Evolutionary conservation across 2,329 filamentous ascomycete species (phyloP).

Genomic region (Zymoseptoria ardabiliae): DNA sequence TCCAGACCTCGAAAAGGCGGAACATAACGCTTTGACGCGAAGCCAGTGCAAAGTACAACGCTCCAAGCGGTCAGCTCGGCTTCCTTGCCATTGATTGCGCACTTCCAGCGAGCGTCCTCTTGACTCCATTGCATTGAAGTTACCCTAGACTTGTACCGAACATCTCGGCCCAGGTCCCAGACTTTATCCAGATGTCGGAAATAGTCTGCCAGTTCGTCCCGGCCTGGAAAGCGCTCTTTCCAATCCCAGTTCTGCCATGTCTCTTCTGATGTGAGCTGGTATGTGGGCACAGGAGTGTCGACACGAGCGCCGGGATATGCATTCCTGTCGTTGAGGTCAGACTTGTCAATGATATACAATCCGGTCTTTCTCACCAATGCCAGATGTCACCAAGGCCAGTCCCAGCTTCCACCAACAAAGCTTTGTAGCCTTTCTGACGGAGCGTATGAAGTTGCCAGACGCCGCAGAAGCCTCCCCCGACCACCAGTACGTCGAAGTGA

Average conservation of each 20-base stretch:
- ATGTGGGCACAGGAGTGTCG: slow-evolving; percentile 30
- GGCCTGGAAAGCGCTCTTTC: slow-evolving; percentile 9
- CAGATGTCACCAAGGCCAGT: slow-evolving; percentile 1
- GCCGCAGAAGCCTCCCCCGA: slow-evolving; percentile 5
- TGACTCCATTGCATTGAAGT: slow-evolving; percentile 46
- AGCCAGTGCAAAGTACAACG: slow-evolving; percentile 19
- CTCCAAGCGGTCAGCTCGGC: not conserved
- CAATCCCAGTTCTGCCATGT: slow-evolving; percentile 50
- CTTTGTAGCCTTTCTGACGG: slow-evolving; percentile 1
- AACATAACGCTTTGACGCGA: slow-evolving; percentile 31
- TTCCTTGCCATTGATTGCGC: not conserved
- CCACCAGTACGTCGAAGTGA: slow-evolving; percentile 4
- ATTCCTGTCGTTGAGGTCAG: not conserved
- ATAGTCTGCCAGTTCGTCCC: slow-evolving; percentile 42
- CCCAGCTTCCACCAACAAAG: slow-evolving; percentile 2
- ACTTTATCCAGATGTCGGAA: slow-evolving; percentile 54
- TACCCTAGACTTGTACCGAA: slow-evolving; percentile 49
- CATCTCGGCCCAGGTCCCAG: slow-evolving; percentile 49
- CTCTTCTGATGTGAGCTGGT: slow-evolving; percentile 38
- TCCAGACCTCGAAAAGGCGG: slow-evolving; percentile 30
- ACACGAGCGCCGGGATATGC: slow-evolving; percentile 11
- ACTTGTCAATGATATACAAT: not conserved
- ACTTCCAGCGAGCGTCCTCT: slow-evolving; percentile 21
- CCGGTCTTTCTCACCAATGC: slow-evolving; percentile 2
- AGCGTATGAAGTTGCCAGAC: slow-evolving; percentile 3